These are phyloP conservation scores for Sporothrix variecibatus DNA, from an alignment of 2,329 filamentous ascomycete genomes.

Conservation along the genomic window DNA sequence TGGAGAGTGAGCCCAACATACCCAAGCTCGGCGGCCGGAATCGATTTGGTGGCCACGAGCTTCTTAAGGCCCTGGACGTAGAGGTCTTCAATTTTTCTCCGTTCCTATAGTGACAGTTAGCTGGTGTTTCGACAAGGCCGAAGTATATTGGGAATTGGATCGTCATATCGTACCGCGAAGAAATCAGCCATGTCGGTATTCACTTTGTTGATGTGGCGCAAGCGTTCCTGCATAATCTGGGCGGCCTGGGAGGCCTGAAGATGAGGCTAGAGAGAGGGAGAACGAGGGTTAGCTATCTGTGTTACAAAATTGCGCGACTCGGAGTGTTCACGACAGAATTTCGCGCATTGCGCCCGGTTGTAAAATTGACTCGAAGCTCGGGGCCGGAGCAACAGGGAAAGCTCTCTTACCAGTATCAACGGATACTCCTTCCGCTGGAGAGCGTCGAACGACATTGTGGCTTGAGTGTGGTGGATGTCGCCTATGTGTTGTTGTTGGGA, in stretches of 20 bases:
- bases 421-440: constrained; percentile 89
- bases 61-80: constrained; percentile 83
- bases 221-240: constrained; percentile 77
- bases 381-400: constrained; percentile 20
- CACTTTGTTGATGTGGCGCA: constrained; percentile 81
- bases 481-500: no score
- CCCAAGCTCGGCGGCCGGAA: constrained; percentile 84
- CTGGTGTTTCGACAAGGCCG: background rate
- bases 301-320: background rate
- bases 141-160: background rate
- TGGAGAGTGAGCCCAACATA: constrained; percentile 45
- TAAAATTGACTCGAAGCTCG: background rate
- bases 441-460: constrained; percentile 60
- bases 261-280: constrained; percentile 60
- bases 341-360: background rate
- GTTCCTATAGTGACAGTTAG: constrained; percentile 63
- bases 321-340: background rate
- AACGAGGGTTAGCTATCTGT: constrained; percentile 21
- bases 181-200: constrained; percentile 94
- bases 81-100: constrained; percentile 84
- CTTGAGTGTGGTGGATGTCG: background rate
- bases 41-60: constrained; percentile 71
- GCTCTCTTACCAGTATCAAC: constrained; percentile 76
- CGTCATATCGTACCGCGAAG: constrained; percentile 70
- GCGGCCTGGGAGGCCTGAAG: constrained; percentile 83